These are phyloP conservation scores for Phytopythium cucurbitacearum DNA, from an alignment of 352 stramenopile genomes.

Conservation along the genomic window DNA sequence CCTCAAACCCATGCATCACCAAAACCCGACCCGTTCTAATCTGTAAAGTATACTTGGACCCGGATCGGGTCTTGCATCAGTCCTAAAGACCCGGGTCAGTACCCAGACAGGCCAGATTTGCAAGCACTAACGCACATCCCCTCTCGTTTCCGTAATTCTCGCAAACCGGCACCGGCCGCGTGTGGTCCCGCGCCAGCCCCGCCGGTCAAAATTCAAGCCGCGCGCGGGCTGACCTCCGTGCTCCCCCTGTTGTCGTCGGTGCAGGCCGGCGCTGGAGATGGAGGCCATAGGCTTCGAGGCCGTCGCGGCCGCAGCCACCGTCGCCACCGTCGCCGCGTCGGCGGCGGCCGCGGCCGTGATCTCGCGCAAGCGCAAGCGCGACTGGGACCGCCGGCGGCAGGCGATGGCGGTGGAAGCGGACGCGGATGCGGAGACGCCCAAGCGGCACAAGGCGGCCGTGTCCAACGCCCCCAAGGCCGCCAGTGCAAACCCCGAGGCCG, in stretches of 20 bases:
- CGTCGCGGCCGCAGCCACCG: constrained; percentile 34
- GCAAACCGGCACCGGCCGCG: neutral
- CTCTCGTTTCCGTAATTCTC: neutral
- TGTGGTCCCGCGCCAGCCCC: neutral
- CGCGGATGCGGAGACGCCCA: constrained; percentile 12
- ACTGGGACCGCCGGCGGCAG: neutral
- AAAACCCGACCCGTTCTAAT: too few relatives aligned
- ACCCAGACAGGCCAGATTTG: too few relatives aligned
- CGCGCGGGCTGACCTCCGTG: neutral
- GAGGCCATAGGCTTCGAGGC: constrained; percentile 42
- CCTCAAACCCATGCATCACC: too few relatives aligned
- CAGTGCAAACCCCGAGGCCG: constrained; percentile 11
- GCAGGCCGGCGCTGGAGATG: constrained; percentile 22
- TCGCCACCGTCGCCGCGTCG: constrained; percentile 34
- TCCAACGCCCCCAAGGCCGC: constrained; percentile 12
- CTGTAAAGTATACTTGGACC: neutral
- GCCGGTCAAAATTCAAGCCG: neutral
- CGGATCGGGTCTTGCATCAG: neutral
- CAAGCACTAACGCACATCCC: neutral
- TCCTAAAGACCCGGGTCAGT: neutral
- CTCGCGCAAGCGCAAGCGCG: constrained; percentile 22
- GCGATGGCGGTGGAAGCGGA: neutral
- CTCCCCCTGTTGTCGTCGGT: constrained; percentile 21
- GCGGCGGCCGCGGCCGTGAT: constrained; percentile 26
- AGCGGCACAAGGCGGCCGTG: constrained; percentile 14